Evolutionary conservation across 768 basidiomycete species (phyloP).

Genomic region (Dacryopinax spathularia): DNA sequence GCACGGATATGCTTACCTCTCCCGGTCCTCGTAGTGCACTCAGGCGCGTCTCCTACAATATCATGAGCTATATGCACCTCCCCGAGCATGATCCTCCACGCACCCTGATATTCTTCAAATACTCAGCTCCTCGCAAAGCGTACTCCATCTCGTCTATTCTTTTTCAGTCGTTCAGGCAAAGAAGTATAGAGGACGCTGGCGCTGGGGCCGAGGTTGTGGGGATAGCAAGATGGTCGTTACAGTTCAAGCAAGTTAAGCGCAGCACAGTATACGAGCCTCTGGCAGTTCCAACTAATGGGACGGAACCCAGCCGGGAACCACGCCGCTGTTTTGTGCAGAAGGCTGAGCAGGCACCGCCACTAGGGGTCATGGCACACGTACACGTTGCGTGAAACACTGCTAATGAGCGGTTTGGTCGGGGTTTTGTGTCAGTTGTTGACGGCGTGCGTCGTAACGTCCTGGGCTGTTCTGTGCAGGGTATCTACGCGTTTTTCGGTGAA

Average conservation of each 20-base stretch:
- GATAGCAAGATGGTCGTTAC: neutral
- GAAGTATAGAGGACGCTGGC: neutral
- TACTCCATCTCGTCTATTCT: neutral
- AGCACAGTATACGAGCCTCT: neutral
- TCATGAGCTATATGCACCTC: neutral
- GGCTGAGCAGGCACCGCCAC: neutral
- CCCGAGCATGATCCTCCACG: neutral
- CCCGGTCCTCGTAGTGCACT: constrained; percentile 53
- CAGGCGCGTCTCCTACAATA: constrained; percentile 55
- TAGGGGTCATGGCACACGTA: too few relatives aligned
- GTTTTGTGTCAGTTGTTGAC: too few relatives aligned
- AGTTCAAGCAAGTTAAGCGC: neutral
- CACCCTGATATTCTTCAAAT: neutral
- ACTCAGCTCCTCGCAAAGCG: neutral
- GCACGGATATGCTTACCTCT: neutral
- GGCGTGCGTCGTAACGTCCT: too few relatives aligned
- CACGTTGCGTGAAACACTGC: neutral
- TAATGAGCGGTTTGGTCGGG: too few relatives aligned
- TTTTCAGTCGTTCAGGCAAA: neutral
- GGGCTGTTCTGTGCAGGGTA: too few relatives aligned
- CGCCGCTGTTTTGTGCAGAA: neutral
- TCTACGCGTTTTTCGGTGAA: neutral
- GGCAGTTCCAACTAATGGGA: neutral
- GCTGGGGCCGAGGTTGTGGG: neutral
- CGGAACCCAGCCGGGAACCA: neutral